A percentile compares a stretch with the other conserved stretches of the same genome.
These are phyloP conservation scores for Podila verticillata DNA, from an alignment of 192 early-diverging fungal genomes.

Conservation along the genomic window DNA sequence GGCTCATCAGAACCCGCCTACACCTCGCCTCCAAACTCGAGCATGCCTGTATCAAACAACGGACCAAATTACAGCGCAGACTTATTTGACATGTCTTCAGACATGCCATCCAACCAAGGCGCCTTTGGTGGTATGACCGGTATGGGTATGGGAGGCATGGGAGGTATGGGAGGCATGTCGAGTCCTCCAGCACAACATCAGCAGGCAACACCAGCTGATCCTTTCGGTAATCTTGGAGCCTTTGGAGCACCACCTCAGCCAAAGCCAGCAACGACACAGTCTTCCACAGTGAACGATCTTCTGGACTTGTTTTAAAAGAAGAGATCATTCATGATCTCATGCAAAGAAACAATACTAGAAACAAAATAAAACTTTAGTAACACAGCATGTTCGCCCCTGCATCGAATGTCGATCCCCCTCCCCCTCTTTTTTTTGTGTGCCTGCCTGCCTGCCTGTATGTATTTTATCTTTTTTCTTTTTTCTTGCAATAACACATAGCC, in stretches of 20 bases:
- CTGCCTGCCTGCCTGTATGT: too few species aligned
- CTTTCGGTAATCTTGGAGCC: too few species aligned
- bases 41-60: slow-evolving; percentile 13
- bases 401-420: too few species aligned
- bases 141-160: slow-evolving; percentile 21
- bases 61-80: slow-evolving; percentile 45
- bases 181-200: slow-evolving; percentile 1
- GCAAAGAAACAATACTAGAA: too few species aligned
- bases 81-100: slow-evolving; percentile 54
- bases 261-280: slow-evolving; percentile 38
- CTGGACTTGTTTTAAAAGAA: slow-evolving; percentile 29
- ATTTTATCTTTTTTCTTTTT: too few species aligned
- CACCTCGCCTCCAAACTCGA: slow-evolving; percentile 13
- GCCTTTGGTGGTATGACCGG: slow-evolving; percentile 8
- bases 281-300: slow-evolving; percentile 34
- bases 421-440: too few species aligned
- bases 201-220: neutral
- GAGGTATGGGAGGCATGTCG: slow-evolving; percentile 8
- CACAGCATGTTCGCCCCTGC: too few species aligned
- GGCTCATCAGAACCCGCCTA: slow-evolving; percentile 57
- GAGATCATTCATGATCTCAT: too few species aligned
- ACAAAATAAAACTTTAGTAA: too few species aligned
- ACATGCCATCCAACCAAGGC: slow-evolving; percentile 26
- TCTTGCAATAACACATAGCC: too few species aligned
- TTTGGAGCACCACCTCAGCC: slow-evolving; percentile 19